phyloP scores from a whole-genome alignment of 257 asterid genomes.

The Solanum medicagineum region DNA sequence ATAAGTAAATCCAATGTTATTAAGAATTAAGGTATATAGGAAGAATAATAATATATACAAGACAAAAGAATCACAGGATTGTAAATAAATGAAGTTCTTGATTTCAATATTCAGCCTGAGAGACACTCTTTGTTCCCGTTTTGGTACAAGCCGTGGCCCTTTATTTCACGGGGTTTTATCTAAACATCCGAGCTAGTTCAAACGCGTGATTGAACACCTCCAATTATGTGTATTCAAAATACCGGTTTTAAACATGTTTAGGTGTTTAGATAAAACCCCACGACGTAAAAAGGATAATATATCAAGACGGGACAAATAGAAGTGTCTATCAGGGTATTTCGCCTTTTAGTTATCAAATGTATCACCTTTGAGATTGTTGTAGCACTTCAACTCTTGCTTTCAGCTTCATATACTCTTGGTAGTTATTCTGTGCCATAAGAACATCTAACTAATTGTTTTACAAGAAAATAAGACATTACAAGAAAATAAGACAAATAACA shows the following conservation, averaged over 20 bases:
- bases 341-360: background rate
- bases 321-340: background rate
- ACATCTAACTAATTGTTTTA: background rate
- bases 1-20: background rate
- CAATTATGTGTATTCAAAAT: background rate
- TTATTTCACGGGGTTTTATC: background rate
- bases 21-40: background rate
- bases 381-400: constrained; percentile 90
- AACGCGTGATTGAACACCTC: background rate
- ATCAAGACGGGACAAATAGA: background rate
- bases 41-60: background rate
- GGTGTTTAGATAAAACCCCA: background rate
- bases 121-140: too few species aligned
- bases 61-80: background rate
- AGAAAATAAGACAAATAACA: background rate
- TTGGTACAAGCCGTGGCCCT: background rate
- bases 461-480: background rate
- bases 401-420: constrained; percentile 91
- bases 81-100: background rate
- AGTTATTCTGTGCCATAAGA: constrained; percentile 39
- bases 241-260: background rate
- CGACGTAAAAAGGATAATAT: background rate
- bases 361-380: constrained; percentile 83
- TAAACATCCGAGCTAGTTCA: background rate
- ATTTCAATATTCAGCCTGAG: too few species aligned